Percentiles rank a stretch among this genome's conserved stretches.
These are phyloP conservation scores for Nicotiana noctiflora DNA, from an alignment of 257 asterid species.

Conservation along the genomic window DNA sequence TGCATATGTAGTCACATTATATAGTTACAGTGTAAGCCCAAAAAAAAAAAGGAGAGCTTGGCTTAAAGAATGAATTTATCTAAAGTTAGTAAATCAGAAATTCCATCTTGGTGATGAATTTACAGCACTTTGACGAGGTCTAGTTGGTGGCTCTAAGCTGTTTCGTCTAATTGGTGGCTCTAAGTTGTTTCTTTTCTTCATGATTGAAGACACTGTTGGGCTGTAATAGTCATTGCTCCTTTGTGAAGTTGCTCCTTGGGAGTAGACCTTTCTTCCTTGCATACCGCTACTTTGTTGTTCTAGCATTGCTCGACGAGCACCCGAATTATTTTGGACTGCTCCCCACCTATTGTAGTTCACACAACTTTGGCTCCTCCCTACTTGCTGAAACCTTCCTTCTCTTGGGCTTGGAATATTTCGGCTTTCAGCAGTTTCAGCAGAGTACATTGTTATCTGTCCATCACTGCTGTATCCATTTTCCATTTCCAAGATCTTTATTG, in stretches of 20 bases:
- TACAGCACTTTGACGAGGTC: conserved; percentile 49
- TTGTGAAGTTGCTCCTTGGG: conserved; percentile 79
- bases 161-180: conserved; percentile 48
- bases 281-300: conserved; percentile 64
- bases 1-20: not conserved
- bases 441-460: conserved; percentile 96
- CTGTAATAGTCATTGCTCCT: conserved; percentile 81
- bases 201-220: conserved; percentile 88
- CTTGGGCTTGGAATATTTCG: conserved; percentile 70
- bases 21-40: not conserved
- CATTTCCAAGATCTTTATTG: conserved; percentile 31
- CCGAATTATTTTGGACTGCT: conserved; percentile 42
- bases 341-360: conserved; percentile 79
- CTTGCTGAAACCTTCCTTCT: conserved; percentile 47
- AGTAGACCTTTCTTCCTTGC: conserved; percentile 68
- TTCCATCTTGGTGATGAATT: conserved; percentile 86
- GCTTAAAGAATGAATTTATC: not conserved
- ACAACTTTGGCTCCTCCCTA: conserved; percentile 93
- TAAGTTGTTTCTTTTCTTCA: conserved; percentile 70
- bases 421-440: conserved; percentile 99
- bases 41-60: not conserved
- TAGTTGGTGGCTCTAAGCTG: conserved; percentile 36
- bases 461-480: conserved; percentile 74
- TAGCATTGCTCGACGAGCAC: conserved; percentile 42
- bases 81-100: conserved; percentile 27